A percentile compares a stretch with the other conserved stretches of the same genome.
Evolutionary conservation across 2,329 filamentous ascomycete species (phyloP).

Genomic region (Cercospora sp.): DNA sequence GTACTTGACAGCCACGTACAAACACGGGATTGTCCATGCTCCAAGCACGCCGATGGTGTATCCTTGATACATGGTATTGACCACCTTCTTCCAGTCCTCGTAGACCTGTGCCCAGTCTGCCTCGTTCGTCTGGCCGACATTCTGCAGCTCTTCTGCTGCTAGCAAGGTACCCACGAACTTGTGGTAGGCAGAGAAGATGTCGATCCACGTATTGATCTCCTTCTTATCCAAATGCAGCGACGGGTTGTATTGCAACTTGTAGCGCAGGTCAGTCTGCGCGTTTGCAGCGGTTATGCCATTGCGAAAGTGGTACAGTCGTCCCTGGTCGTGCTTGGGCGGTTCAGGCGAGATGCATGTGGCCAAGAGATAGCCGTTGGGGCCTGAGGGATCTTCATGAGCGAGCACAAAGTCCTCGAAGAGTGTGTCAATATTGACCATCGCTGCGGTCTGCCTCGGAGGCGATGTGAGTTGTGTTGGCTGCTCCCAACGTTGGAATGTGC

Average conservation of each 20-base stretch:
- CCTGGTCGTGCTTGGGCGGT: slow-evolving; percentile 61
- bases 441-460: not conserved
- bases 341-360: slow-evolving; percentile 74
- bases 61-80: slow-evolving; percentile 73
- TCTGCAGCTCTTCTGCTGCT: slow-evolving; percentile 59
- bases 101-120: slow-evolving; percentile 83
- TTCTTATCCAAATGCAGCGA: slow-evolving; percentile 45
- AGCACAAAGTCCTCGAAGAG: slow-evolving; percentile 72
- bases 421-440: slow-evolving; percentile 48
- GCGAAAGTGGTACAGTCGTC: slow-evolving; percentile 69
- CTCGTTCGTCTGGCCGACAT: slow-evolving; percentile 44
- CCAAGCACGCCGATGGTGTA: slow-evolving; percentile 76
- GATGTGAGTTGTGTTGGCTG: not conserved
- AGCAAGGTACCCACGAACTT: slow-evolving; percentile 75
- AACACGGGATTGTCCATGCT: slow-evolving; percentile 87
- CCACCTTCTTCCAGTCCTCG: slow-evolving; percentile 82
- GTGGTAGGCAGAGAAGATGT: slow-evolving; percentile 83
- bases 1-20: slow-evolving; percentile 86
- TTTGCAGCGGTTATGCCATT: slow-evolving; percentile 68
- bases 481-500: not conserved
- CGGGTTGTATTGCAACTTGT: slow-evolving; percentile 66
- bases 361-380: slow-evolving; percentile 69
- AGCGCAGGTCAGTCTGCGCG: slow-evolving; percentile 68
- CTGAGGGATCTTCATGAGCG: slow-evolving; percentile 65
- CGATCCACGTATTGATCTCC: slow-evolving; percentile 79